phyloP scores from a whole-genome alignment of 768 basidiomycete species.

The Psilocybe cyanescens region DNA sequence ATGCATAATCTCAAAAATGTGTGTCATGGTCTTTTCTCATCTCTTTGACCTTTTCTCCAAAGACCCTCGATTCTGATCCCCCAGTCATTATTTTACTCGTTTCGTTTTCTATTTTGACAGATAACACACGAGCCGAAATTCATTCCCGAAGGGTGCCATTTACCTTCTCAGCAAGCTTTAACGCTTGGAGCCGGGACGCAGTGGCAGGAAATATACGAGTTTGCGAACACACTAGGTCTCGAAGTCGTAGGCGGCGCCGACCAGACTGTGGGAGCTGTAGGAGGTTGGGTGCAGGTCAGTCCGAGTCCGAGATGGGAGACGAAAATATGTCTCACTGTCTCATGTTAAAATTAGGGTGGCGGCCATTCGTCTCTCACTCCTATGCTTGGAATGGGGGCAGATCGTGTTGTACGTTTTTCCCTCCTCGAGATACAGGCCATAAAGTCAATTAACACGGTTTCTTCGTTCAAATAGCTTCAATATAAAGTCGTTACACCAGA shows the following conservation, averaged over 20 bases:
- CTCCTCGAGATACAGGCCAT: background rate
- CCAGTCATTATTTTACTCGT: background rate
- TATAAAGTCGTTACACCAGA: constrained; percentile 58
- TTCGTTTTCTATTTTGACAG: background rate
- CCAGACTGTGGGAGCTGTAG: constrained; percentile 43
- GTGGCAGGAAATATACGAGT: constrained; percentile 45
- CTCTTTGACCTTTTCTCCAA: no score
- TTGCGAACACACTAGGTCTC: constrained; percentile 44
- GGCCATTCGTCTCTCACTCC: constrained; percentile 48
- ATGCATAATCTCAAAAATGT: constrained; percentile 47
- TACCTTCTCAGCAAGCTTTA: constrained; percentile 28
- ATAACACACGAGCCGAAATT: constrained; percentile 39
- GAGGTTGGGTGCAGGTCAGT: constrained; percentile 41
- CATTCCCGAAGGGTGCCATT: constrained; percentile 39
- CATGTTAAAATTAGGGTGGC: constrained; percentile 33
- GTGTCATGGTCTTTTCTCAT: background rate
- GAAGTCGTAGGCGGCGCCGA: constrained; percentile 50
- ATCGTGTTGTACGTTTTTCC: constrained; percentile 41
- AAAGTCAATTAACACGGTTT: no score
- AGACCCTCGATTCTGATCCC: background rate
- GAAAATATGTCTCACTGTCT: background rate
- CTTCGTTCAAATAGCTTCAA: constrained; percentile 37
- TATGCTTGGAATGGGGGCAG: constrained; percentile 48
- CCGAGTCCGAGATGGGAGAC: background rate
- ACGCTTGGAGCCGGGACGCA: constrained; percentile 47